phyloP scores from a whole-genome alignment of 2,329 filamentous ascomycete species.

The Sclerotinia nivalis region DNA sequence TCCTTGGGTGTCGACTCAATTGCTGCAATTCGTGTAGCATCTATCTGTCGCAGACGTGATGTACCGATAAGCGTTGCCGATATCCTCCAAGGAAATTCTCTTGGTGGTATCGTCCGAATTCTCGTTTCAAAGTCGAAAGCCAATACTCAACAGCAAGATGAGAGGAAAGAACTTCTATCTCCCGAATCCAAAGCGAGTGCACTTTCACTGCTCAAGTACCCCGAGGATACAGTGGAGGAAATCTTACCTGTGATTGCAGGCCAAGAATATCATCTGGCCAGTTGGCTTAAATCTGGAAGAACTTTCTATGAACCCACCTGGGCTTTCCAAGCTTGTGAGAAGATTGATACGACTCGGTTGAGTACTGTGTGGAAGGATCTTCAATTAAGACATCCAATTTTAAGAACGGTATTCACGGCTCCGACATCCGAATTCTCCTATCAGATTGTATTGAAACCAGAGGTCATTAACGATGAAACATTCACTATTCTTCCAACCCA shows the following conservation, averaged over 20 bases:
- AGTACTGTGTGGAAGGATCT: background rate
- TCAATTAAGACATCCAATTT: background rate
- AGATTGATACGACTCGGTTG: background rate
- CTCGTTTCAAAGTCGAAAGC: background rate
- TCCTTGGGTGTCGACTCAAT: conserved; percentile 5
- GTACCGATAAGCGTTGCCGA: conserved; percentile 6
- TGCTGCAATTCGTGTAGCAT: conserved; percentile 13
- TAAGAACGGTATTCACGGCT: conserved; percentile 10
- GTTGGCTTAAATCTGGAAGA: conserved; percentile 7
- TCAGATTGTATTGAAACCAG: conserved; percentile 5
- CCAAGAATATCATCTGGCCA: conserved; percentile 18
- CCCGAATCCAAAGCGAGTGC: background rate
- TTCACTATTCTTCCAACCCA: background rate
- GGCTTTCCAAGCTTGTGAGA: conserved; percentile 11
- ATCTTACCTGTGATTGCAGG: conserved; percentile 5
- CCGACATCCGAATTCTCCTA: background rate
- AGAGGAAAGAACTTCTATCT: background rate
- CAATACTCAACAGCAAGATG: background rate
- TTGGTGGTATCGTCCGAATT: background rate
- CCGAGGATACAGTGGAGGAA: background rate
- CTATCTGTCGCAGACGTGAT: conserved; percentile 5
- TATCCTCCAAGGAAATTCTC: conserved; percentile 16
- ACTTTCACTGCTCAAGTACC: background rate
- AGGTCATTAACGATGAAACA: background rate
- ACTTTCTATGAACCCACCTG: conserved; percentile 17